phyloP scores from a whole-genome alignment of 441 rosid genomes.

The Kokia cookei region DNA sequence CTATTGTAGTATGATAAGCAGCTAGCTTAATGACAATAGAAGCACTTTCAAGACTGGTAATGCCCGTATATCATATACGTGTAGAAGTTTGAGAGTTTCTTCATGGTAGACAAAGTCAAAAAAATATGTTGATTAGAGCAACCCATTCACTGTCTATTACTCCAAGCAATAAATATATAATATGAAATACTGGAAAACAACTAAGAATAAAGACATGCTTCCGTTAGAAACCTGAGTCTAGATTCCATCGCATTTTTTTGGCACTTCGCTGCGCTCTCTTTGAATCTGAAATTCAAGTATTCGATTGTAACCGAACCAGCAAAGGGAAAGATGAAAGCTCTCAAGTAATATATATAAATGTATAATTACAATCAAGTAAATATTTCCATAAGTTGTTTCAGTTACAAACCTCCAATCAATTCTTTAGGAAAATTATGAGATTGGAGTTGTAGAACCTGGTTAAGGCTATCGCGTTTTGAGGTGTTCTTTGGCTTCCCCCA shows the following conservation, averaged over 20 bases:
- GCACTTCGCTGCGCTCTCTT: constrained; percentile 22
- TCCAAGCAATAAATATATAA: not conserved
- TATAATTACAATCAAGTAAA: not conserved
- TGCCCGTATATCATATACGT: not conserved
- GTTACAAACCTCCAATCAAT: constrained; percentile 47
- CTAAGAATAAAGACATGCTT: not conserved
- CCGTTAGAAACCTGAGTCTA: constrained; percentile 36
- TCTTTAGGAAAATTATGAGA: constrained; percentile 60
- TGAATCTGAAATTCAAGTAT: constrained; percentile 26
- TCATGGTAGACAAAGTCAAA: not conserved
- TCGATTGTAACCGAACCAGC: not conserved
- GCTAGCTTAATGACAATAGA: not conserved
- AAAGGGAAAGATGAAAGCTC: not conserved
- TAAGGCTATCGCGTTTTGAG: constrained; percentile 35
- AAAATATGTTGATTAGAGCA: not conserved
- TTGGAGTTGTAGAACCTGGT: constrained; percentile 37
- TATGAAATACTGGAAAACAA: not conserved
- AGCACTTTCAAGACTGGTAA: not conserved
- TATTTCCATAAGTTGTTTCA: not conserved
- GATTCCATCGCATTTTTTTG: constrained; percentile 45
- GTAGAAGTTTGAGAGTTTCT: not conserved
- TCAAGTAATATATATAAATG: not conserved
- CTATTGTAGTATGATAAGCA: not conserved
- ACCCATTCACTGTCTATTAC: not conserved
- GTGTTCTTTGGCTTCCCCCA: constrained; percentile 36